A percentile compares a stretch with the other conserved stretches of the same genome.
Evolutionary conservation across 805 yeast genomes (phyloP).

Genomic region (Kazachstania bromeliacearum): DNA sequence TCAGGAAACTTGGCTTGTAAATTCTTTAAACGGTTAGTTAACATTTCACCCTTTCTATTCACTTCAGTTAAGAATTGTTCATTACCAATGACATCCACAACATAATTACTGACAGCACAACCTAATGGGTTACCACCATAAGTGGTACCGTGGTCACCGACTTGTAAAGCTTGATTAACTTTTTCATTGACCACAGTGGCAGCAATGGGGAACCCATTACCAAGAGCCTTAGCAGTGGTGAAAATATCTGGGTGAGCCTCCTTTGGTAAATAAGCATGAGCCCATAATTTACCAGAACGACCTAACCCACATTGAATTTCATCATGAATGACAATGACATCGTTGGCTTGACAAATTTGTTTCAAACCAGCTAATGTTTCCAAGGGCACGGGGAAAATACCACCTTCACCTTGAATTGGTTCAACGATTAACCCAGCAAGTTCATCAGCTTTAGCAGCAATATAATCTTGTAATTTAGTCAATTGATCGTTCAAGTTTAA

Average conservation of each 20-base stretch:
- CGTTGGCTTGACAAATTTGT: constrained; percentile 72
- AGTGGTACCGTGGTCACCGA: constrained; percentile 97
- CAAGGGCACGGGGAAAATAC: constrained; percentile 85
- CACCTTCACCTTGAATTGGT: constrained; percentile 98
- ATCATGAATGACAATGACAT: constrained; percentile 85
- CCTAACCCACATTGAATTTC: constrained; percentile 98
- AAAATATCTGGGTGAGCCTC: constrained; percentile 91
- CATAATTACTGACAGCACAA: constrained; percentile 68
- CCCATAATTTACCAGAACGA: constrained; percentile 96
- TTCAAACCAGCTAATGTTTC: constrained; percentile 69
- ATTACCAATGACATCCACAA: constrained; percentile 57
- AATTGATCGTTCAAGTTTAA: constrained; percentile 31
- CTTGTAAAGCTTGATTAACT: constrained; percentile 61
- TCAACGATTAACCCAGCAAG: constrained; percentile 85
- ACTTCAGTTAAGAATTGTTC: constrained; percentile 54
- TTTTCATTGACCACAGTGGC: constrained; percentile 82
- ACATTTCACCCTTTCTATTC: constrained; percentile 45
- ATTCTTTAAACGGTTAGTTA: constrained; percentile 41
- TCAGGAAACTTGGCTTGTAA: constrained; percentile 50
- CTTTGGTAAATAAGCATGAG: constrained; percentile 63
- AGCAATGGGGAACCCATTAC: constrained; percentile 94
- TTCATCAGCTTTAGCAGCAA: constrained; percentile 31
- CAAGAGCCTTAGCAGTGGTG: constrained; percentile 92
- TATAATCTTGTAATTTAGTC: constrained; percentile 16
- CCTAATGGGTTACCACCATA: constrained; percentile 97